Evolutionary conservation across 1,139 yeast genomes (phyloP).

Genomic region (Schwanniomyces etchellsii): DNA sequence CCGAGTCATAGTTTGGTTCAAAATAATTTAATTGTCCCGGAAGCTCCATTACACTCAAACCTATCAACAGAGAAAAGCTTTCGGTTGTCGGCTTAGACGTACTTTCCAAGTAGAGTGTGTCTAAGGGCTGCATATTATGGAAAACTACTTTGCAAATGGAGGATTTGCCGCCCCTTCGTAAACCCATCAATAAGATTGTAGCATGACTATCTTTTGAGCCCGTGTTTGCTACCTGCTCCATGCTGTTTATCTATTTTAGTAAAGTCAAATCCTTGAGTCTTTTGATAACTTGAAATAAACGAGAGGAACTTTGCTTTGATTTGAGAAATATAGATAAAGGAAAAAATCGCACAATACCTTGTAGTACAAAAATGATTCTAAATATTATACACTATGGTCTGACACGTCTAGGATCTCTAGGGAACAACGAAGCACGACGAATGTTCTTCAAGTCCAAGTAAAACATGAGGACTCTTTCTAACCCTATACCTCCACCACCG

Average conservation of each 20-base stretch:
- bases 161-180: constrained; percentile 77
- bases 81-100: constrained; percentile 86
- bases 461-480: constrained; percentile 98
- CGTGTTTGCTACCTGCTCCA: constrained; percentile 7
- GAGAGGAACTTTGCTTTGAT: too few species aligned
- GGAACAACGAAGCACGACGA: constrained; percentile 96
- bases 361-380: too few species aligned
- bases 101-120: constrained; percentile 83
- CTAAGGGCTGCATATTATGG: constrained; percentile 94
- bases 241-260: background rate
- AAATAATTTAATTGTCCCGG: constrained; percentile 93
- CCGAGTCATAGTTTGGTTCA: constrained; percentile 79
- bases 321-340: too few species aligned
- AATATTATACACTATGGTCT: constrained; percentile 58
- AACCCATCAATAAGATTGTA: constrained; percentile 78
- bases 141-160: constrained; percentile 93
- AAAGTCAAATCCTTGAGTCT: too few species aligned
- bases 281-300: too few species aligned
- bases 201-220: constrained; percentile 56
- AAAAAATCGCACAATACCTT: too few species aligned
- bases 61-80: constrained; percentile 72
- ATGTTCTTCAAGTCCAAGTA: constrained; percentile 93
- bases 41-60: constrained; percentile 87
- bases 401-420: constrained; percentile 95
- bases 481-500: constrained; percentile 99